phyloP scores from a whole-genome alignment of 2,329 filamentous ascomycete species.

The Cylindrodendrum hubeiense region DNA sequence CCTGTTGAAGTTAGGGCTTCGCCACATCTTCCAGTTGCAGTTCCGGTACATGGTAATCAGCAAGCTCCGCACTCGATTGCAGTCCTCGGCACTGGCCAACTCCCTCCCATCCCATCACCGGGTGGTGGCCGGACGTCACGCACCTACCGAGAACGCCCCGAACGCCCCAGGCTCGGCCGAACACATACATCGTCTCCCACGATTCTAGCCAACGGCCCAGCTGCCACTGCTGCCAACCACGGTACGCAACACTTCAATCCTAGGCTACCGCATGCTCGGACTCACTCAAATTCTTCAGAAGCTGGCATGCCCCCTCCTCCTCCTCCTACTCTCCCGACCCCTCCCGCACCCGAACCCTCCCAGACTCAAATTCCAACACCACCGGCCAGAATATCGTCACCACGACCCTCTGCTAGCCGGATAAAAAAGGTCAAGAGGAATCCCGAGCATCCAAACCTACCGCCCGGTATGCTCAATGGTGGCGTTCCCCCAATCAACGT shows the following conservation, averaged over 20 bases:
- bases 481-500: slow-evolving; percentile 96
- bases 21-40: slow-evolving; percentile 55
- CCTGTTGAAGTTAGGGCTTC: slow-evolving; percentile 66
- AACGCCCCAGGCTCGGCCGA: slow-evolving; percentile 72
- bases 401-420: slow-evolving; percentile 58
- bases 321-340: slow-evolving; percentile 63
- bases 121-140: slow-evolving; percentile 71
- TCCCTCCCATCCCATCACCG: slow-evolving; percentile 85
- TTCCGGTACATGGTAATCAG: slow-evolving; percentile 52
- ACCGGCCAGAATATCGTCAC: slow-evolving; percentile 62
- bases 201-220: slow-evolving; percentile 63
- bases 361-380: slow-evolving; percentile 65
- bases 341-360: slow-evolving; percentile 63
- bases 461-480: slow-evolving; percentile 78
- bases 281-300: slow-evolving; percentile 71
- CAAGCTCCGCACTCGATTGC: slow-evolving; percentile 75
- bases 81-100: slow-evolving; percentile 82
- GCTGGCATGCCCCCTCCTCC: slow-evolving; percentile 58
- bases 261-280: slow-evolving; percentile 63
- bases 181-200: slow-evolving; percentile 88
- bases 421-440: slow-evolving; percentile 68
- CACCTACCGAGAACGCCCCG: slow-evolving; percentile 67
- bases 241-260: slow-evolving; percentile 50
- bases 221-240: slow-evolving; percentile 52
- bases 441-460: slow-evolving; percentile 59